phyloP scores from a whole-genome alignment of 768 basidiomycete genomes.

The Russula emetica region DNA sequence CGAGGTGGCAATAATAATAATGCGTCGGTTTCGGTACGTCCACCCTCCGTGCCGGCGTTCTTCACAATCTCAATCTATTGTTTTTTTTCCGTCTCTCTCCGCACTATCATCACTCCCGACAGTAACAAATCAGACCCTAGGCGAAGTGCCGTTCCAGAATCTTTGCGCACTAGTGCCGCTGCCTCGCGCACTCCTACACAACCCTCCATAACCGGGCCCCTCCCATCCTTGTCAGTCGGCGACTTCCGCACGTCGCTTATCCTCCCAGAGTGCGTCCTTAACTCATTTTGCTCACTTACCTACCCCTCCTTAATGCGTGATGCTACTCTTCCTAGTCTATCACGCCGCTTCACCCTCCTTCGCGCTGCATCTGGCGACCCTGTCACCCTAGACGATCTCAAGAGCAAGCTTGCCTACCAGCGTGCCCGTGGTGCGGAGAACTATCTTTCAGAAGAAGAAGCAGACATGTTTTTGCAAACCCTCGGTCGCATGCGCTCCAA shows the following conservation, averaged over 20 bases:
- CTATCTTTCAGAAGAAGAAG: constrained; percentile 75
- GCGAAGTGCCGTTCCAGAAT: constrained; percentile 42
- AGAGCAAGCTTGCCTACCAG: constrained; percentile 68
- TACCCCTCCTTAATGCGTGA: constrained; percentile 2
- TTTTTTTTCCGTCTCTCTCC: constrained; percentile 12
- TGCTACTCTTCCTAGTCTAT: constrained; percentile 48
- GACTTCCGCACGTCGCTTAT: constrained; percentile 87
- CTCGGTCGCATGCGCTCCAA: constrained; percentile 51
- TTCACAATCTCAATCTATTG: constrained; percentile 18
- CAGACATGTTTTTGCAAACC: constrained; percentile 78
- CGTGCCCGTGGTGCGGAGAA: constrained; percentile 62
- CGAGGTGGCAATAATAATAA: constrained; percentile 45
- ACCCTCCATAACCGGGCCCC: constrained; percentile 34
- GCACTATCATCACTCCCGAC: constrained; percentile 30
- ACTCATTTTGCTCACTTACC: constrained; percentile 23
- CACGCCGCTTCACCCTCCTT: constrained; percentile 77
- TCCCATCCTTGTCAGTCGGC: constrained; percentile 59
- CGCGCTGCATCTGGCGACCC: constrained; percentile 64
- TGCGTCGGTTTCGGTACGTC: constrained; percentile 83
- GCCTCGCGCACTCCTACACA: constrained; percentile 22
- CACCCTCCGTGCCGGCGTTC: constrained; percentile 20
- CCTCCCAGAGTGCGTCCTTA: constrained; percentile 67
- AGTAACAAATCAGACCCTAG: constrained; percentile 80
- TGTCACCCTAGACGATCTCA: constrained; percentile 59
- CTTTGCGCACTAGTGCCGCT: constrained; percentile 28